A percentile compares a stretch with the other conserved stretches of the same genome.
Evolutionary conservation across 495 filamentous ascomycete genomes (phyloP).

Genomic region (Neurospora africana): DNA sequence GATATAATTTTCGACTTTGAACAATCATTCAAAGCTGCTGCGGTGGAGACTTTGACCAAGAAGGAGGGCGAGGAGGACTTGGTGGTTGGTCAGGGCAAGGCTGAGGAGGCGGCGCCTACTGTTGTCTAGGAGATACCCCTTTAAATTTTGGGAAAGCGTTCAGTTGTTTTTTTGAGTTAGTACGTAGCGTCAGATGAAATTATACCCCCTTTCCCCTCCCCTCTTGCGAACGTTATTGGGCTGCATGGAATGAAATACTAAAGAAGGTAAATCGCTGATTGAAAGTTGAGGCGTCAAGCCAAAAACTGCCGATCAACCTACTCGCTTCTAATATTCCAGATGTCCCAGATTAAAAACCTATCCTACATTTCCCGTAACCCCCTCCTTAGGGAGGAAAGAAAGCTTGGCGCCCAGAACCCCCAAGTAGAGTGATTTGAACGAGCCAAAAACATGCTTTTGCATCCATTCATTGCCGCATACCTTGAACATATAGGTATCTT

Average conservation of each 20-base stretch:
- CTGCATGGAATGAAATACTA: background rate
- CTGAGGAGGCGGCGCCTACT: conserved; percentile 24
- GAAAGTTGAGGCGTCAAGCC: background rate
- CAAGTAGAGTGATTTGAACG: no score
- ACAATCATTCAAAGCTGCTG: conserved; percentile 67
- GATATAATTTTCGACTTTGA: conserved; percentile 96
- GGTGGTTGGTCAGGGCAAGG: conserved; percentile 16
- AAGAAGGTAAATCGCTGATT: background rate
- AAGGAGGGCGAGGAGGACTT: conserved; percentile 6
- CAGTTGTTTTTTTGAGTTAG: background rate
- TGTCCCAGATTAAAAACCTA: no score
- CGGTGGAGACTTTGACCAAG: conserved; percentile 22
- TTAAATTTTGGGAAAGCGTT: background rate
- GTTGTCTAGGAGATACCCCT: conserved; percentile 19
- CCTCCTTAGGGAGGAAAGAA: no score
- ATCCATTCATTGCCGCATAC: background rate
- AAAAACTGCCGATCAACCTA: background rate
- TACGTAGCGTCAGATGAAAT: background rate
- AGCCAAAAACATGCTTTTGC: background rate
- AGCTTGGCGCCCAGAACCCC: no score
- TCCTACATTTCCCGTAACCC: no score
- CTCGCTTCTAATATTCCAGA: no score
- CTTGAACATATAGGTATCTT: background rate
- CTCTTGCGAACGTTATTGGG: background rate
- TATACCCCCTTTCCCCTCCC: background rate